These are phyloP conservation scores for Vitis amurensis DNA, from an alignment of 164 flowering plant species.

Conservation along the genomic window DNA sequence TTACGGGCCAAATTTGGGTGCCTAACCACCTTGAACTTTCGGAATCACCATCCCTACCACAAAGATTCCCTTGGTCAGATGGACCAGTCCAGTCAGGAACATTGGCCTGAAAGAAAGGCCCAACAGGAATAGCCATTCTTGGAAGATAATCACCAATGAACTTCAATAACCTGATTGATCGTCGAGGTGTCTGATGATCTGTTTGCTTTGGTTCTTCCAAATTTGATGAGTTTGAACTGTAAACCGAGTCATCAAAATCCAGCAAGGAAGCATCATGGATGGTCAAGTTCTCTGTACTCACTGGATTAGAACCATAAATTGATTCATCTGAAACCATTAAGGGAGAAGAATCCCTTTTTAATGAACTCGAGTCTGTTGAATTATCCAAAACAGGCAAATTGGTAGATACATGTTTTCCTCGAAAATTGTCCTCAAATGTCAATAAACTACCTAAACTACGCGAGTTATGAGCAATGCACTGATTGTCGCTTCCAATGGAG, in stretches of 20 bases:
- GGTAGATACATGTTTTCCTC: constrained; percentile 11
- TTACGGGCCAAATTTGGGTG: constrained; percentile 36
- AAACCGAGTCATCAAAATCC: constrained; percentile 13
- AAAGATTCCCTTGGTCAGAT: background rate
- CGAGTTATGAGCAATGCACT: constrained; percentile 1
- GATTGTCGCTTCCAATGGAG: constrained; percentile 11
- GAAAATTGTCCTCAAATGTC: constrained; percentile 11
- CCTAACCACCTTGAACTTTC: constrained; percentile 38
- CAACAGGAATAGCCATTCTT: constrained; percentile 37
- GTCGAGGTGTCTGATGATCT: constrained; percentile 4
- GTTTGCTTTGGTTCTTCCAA: constrained; percentile 1
- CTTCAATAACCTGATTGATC: constrained; percentile 11
- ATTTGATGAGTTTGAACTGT: constrained; percentile 9
- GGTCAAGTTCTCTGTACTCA: constrained; percentile 8
- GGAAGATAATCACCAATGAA: constrained; percentile 15
- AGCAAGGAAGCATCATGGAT: constrained; percentile 1
- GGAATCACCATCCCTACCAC: constrained; percentile 2
- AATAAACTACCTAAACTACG: constrained; percentile 12
- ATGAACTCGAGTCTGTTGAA: constrained; percentile 1
- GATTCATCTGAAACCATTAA: constrained; percentile 23
- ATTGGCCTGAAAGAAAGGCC: constrained; percentile 47
- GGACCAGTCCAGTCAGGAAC: constrained; percentile 35
- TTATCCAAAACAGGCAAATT: constrained; percentile 14
- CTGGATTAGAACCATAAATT: constrained; percentile 9
- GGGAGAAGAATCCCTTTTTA: background rate